phyloP scores from a whole-genome alignment of 768 basidiomycete species.

The Suillus cothurnatus region DNA sequence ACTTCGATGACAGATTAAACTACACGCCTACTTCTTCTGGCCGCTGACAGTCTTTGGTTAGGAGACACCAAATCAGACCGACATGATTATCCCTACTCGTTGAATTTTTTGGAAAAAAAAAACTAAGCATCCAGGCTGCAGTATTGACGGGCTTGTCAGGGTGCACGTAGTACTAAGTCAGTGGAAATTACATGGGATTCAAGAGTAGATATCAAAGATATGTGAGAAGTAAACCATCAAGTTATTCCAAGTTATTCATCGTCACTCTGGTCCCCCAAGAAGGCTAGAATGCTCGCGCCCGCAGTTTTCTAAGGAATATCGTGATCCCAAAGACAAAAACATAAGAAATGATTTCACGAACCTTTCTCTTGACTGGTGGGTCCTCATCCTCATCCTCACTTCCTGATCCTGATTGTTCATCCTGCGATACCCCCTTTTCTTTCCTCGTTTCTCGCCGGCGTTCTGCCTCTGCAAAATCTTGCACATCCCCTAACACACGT shows the following conservation, averaged over 20 bases:
- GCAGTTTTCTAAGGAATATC: constrained; percentile 40
- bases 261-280: constrained; percentile 73
- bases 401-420: constrained; percentile 34
- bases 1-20: not conserved
- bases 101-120: not conserved
- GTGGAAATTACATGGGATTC: not conserved
- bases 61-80: not conserved
- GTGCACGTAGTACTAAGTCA: not conserved
- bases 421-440: constrained; percentile 13
- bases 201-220: not conserved
- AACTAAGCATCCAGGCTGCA: not conserved
- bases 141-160: too few species aligned
- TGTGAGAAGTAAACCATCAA: not conserved
- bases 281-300: constrained; percentile 66
- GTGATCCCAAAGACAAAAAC: not conserved
- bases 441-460: constrained; percentile 31
- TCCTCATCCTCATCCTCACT: constrained; percentile 36
- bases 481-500: constrained; percentile 64
- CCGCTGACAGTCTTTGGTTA: too few species aligned
- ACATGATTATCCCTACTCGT: not conserved
- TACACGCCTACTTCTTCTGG: too few species aligned
- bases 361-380: constrained; percentile 44
- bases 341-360: constrained; percentile 24
- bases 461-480: constrained; percentile 60
- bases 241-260: constrained; percentile 40